These are phyloP conservation scores for Blastocystis sp. DNA, from an alignment of 352 stramenopile genomes.

Conservation along the genomic window DNA sequence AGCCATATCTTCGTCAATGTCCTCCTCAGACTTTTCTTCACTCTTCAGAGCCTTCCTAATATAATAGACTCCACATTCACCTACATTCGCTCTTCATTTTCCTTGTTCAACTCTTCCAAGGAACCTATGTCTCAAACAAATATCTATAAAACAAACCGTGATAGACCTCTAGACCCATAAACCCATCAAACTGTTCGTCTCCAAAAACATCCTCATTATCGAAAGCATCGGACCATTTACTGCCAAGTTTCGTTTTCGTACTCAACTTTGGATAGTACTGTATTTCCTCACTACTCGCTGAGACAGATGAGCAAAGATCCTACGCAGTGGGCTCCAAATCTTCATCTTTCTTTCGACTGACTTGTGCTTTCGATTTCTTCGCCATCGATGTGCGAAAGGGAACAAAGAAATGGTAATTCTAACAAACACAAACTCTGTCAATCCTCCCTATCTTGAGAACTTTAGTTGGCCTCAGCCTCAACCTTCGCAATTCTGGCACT, in stretches of 20 bases:
- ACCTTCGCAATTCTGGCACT: slow-evolving; percentile 33
- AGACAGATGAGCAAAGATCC: not conserved
- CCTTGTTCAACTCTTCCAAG: slow-evolving; percentile 23
- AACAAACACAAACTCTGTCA: slow-evolving; percentile 56
- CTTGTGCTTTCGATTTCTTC: not conserved
- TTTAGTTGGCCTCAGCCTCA: slow-evolving; percentile 51
- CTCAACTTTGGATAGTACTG: slow-evolving; percentile 17
- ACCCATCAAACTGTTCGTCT: slow-evolving; percentile 12
- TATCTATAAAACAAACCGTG: not conserved
- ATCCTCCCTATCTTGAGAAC: not conserved
- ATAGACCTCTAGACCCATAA: slow-evolving; percentile 60
- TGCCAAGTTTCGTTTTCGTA: not conserved
- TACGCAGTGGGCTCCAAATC: slow-evolving; percentile 14
- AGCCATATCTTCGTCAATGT: not conserved
- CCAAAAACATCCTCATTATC: slow-evolving; percentile 36
- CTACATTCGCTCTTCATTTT: slow-evolving; percentile 3
- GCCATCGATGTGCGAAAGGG: not conserved
- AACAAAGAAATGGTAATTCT: not conserved
- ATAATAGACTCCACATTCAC: not conserved
- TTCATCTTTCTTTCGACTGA: not conserved
- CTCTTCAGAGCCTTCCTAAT: not conserved
- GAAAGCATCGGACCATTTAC: slow-evolving; percentile 4
- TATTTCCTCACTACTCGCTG: slow-evolving; percentile 21
- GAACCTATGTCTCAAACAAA: not conserved
- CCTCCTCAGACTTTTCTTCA: not conserved